Evolutionary conservation across 2,329 filamentous ascomycete genomes (phyloP).

Genomic region (Aspergillus sp.): DNA sequence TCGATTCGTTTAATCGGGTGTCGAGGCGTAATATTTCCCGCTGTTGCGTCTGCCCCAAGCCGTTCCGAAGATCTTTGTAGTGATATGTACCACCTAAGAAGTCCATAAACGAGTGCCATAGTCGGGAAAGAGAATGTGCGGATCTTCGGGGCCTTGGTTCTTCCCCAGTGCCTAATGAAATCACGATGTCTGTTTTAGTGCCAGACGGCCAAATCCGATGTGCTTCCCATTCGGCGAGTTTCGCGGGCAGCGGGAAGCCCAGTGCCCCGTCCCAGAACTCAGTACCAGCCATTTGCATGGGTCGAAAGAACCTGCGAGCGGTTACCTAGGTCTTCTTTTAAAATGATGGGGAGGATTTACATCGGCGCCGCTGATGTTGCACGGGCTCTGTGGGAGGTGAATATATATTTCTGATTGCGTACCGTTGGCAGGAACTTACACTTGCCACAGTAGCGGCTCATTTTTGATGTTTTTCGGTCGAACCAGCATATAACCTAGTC

Average conservation of each 20-base stretch:
- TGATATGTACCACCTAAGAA: neutral
- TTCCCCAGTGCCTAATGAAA: neutral
- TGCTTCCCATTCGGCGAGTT: neutral
- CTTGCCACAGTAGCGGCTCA: conserved; percentile 2
- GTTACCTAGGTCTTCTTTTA: neutral
- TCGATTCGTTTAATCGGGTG: neutral
- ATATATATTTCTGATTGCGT: neutral
- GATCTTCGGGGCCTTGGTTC: conserved; percentile 1
- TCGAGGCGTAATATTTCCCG: neutral
- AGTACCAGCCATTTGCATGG: neutral
- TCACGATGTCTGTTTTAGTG: neutral
- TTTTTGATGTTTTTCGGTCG: neutral
- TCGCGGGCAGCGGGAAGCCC: neutral
- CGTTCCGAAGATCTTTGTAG: neutral
- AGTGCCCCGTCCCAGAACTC: neutral
- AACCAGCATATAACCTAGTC: conserved; percentile 2
- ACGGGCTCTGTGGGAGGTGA: conserved; percentile 2
- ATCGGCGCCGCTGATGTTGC: conserved; percentile 6
- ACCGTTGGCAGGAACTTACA: conserved; percentile 1
- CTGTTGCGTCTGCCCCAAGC: neutral
- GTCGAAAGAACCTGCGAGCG: neutral
- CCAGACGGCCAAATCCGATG: neutral
- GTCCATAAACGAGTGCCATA: conserved; percentile 1
- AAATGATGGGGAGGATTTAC: neutral
- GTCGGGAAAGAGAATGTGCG: neutral